Conservation (phyloP, 257 asterid species). For the Pogostemon cablin region DNA sequence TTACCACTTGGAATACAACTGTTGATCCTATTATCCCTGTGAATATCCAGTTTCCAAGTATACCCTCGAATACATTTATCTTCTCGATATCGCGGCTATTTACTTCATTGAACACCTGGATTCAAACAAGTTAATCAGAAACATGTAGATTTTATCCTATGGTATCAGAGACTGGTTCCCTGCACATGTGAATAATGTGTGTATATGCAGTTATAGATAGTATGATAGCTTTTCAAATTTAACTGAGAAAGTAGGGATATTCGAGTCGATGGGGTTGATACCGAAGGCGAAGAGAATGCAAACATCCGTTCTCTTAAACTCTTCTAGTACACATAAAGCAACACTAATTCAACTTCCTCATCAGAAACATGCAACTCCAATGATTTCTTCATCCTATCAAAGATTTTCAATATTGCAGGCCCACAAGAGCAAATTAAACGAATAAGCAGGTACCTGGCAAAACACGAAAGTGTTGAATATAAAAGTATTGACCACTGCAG, state of each 20-base stretch:
- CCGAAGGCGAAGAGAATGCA: too few species aligned
- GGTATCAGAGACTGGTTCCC: too few species aligned
- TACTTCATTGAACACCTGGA: constrained; percentile 83
- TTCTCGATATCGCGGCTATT: constrained; percentile 91
- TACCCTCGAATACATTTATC: constrained; percentile 66
- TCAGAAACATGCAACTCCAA: too few species aligned
- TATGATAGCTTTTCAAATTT: too few species aligned
- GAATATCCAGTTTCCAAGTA: constrained; percentile 65
- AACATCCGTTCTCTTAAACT: too few species aligned
- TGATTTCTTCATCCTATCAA: background rate
- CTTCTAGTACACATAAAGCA: too few species aligned
- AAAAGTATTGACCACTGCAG: constrained; percentile 67
- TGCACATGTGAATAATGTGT: too few species aligned
- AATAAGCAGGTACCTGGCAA: constrained; percentile 73
- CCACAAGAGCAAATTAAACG: background rate
- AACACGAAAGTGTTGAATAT: constrained; percentile 95
- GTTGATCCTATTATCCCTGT: constrained; percentile 57
- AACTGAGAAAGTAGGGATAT: too few species aligned
- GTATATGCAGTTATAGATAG: too few species aligned
- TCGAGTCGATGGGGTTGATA: too few species aligned
- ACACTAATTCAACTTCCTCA: too few species aligned
- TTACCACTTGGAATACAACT: constrained; percentile 65
- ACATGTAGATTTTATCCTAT: too few species aligned
- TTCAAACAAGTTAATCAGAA: background rate
- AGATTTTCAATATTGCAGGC: background rate